Evolutionary conservation across 441 rosid species (phyloP), one percentile per base, ranked within the genome.

Genomic region (Pelargonium fulgidum): DNA sequence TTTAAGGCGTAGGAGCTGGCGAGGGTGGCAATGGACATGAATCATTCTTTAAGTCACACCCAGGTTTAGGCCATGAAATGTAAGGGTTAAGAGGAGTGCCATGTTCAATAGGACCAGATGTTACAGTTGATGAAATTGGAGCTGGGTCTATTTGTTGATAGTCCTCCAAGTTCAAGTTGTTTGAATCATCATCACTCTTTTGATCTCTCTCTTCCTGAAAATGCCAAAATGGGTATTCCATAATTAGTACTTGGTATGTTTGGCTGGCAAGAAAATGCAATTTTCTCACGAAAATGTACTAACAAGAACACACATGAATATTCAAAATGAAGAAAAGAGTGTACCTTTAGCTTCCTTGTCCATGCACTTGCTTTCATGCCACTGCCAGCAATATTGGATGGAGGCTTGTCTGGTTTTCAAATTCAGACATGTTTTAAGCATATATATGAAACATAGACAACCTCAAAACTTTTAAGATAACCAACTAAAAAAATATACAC

Each of bases 281-380:
- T 4, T 48, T 48, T n/a, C 56, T 48, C 14, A 48, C 5, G 14
- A 48, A 48, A 11, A 48, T 12, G 3, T 11, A 13, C 16, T n/a
- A 13, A 13, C 14, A 48, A 48, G 14, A 48, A 48, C n/a, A 3
- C 14, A 54, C 17, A 14, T 16, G 22, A 54, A 54, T 3, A 4
- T 2, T 12, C 7, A 54, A 54, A 9, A 54, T 26, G 33, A 3
- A 26, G 33, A 22, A 54, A 13, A 48, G 56, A 13, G n/a, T 12
- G 56, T 14, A 54, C 61, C 61, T 54, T 54, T 5, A 54, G 61
- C 61, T 16, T 54, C 61, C 61, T 54, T 54, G 24, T 54, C 61
- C 10, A 5, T 16, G 61, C 2, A 54, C 22, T 54, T 54, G 61
- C 61, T 54, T 16, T 54, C 16, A 7, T 16, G 14, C 61, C n/a